These are phyloP conservation scores for Solanum hybrid DNA, from an alignment of 305 asterid genomes.

Conservation along the genomic window DNA sequence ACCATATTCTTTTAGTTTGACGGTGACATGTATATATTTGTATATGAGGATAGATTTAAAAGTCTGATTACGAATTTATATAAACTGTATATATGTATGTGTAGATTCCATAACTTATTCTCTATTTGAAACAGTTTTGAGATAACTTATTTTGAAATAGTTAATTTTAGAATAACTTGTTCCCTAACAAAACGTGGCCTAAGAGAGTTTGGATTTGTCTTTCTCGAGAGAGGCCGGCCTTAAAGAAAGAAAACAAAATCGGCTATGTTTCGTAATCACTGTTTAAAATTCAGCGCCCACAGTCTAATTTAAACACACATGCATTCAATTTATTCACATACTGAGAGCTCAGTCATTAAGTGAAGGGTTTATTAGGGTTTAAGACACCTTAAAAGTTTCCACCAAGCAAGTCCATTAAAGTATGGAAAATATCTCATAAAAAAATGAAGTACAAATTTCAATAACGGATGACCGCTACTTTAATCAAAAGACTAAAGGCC, in stretches of 20 bases:
- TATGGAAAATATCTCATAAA: background rate
- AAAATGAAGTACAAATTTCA: background rate
- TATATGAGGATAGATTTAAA: background rate
- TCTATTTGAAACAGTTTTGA: rapidly evolving
- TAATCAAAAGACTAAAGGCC: background rate
- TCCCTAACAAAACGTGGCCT: background rate
- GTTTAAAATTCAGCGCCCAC: background rate
- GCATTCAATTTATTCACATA: background rate
- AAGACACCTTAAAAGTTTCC: background rate
- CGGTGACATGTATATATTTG: background rate
- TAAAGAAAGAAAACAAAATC: background rate
- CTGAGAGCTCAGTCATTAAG: background rate
- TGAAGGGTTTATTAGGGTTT: background rate
- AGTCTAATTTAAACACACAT: background rate
- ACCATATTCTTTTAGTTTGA: background rate
- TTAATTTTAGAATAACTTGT: too few species aligned
- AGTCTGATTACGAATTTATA: background rate
- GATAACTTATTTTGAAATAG: too few species aligned
- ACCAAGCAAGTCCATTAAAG: background rate
- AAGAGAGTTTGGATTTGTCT: background rate
- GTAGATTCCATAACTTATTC: background rate
- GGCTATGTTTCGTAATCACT: background rate
- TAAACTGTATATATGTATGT: background rate
- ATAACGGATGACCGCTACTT: background rate
- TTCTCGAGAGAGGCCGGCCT: background rate